These are phyloP conservation scores for Apiotrichum sp. DNA, from an alignment of 1,284 basidiomycete species.

Conservation along the genomic window DNA sequence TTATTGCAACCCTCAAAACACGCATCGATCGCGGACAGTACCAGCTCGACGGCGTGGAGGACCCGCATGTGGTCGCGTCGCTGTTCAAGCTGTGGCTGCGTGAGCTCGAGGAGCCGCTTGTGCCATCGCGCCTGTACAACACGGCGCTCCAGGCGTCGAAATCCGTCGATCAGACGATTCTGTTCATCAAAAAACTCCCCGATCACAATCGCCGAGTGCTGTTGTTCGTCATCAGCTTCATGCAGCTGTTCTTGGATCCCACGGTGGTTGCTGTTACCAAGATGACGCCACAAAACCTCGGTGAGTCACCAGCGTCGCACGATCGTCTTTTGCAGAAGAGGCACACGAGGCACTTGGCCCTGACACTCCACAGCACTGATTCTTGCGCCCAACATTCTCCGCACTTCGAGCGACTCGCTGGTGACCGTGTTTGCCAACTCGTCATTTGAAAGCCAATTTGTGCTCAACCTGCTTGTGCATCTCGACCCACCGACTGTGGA, in stretches of 20 bases:
- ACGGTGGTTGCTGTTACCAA: slow-evolving; percentile 66
- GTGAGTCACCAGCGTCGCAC: slow-evolving; percentile 15
- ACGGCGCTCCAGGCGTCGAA: slow-evolving; percentile 57
- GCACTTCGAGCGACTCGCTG: slow-evolving; percentile 75
- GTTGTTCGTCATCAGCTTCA: slow-evolving; percentile 77
- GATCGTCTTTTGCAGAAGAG: neutral
- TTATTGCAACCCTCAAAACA: slow-evolving; percentile 74
- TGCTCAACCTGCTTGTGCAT: slow-evolving; percentile 71
- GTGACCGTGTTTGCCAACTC: slow-evolving; percentile 80
- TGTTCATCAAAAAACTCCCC: slow-evolving; percentile 68
- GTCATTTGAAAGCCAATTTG: slow-evolving; percentile 79
- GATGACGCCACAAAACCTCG: slow-evolving; percentile 58
- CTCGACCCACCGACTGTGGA: slow-evolving; percentile 69
- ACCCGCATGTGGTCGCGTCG: slow-evolving; percentile 79
- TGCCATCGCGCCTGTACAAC: slow-evolving; percentile 67
- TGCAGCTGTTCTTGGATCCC: slow-evolving; percentile 77
- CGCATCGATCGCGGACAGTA: slow-evolving; percentile 86
- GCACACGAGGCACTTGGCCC: neutral
- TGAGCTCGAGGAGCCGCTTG: slow-evolving; percentile 77
- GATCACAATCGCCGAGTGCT: slow-evolving; percentile 76
- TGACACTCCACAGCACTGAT: slow-evolving; percentile 52
- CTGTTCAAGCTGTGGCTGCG: slow-evolving; percentile 86
- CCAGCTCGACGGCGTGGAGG: slow-evolving; percentile 67
- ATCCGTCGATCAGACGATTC: slow-evolving; percentile 62
- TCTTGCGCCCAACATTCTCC: slow-evolving; percentile 79